Evolutionary conservation across 352 stramenopile species (phyloP), one percentile per base, ranked within the genome.

Genomic region (Globisporangium uncinulatum): DNA sequence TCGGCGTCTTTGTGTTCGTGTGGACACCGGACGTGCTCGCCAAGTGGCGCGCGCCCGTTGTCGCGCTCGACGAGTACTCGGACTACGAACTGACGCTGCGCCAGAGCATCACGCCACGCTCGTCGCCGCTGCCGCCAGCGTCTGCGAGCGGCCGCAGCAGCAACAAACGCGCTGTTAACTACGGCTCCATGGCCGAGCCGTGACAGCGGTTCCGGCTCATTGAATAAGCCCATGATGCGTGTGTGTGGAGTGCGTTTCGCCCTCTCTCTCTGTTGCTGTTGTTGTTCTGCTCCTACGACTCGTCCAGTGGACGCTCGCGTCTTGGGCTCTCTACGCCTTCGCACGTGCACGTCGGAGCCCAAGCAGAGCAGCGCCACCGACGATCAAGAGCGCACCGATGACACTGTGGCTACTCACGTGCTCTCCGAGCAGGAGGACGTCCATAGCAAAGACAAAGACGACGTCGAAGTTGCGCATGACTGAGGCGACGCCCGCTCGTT

Each of bases 21-120:
- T 91, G 82, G 79, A 94, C 84, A 6, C 84, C 84, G 9, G 84
- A 90, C 37, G 70, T 92, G 54, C 52, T 92, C n/a, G 79, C 79
- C 48, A 86, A 87, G 63, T 92, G 79, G 77, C 62, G 82, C 31
- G 63, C 76, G 21, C 80, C 76, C 0, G 76, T 90, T 24, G 54
- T 85, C 49, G 63, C 79, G 46, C 79, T 90, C 46, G 77, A 88
- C n/a, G 77, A 90, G 54, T 90, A 90, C 61, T 63, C 71, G 32
- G 80, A 90, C 54, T 88, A 90, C 64, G 84, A 86, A 61, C 67
- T 90, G 47, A 90, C 78, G 47, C 72, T 90, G 65, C 80, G 80
- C 44, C 77, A 88, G 69, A 87, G 69, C 41, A 88, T 86, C 66
- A 88, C 80, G 34, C 80, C 80, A 36, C 77, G 77, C 32, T 71